Percentiles rank a stretch among this genome's conserved stretches.
These are phyloP conservation scores for Leptomonas pyrrhocoris DNA, from an alignment of 208 protist genomes.

Conservation along the genomic window DNA sequence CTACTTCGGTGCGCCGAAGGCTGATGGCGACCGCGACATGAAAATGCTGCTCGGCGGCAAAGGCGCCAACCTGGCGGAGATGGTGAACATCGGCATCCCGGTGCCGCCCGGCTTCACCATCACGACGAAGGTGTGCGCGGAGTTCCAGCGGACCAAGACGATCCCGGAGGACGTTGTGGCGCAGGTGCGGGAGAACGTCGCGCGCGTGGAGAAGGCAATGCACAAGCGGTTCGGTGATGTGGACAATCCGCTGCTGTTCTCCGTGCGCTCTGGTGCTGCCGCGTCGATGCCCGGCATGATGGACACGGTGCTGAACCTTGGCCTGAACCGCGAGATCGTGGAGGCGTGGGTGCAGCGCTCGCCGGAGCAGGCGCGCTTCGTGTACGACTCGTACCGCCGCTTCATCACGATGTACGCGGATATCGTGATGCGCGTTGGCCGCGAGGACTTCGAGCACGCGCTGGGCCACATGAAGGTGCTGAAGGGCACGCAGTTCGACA, in stretches of 20 bases:
- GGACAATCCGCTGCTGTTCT: conserved; percentile 92
- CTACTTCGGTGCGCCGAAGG: conserved; percentile 78
- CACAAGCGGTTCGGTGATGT: conserved; percentile 81
- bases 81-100: conserved; percentile 92
- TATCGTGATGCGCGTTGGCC: conserved; percentile 90
- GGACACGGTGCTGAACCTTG: conserved; percentile 96
- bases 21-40: conserved; percentile 84
- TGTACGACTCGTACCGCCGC: conserved; percentile 94
- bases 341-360: conserved; percentile 71
- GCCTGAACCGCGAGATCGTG: conserved; percentile 88
- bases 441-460: conserved; percentile 88
- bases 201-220: conserved; percentile 85
- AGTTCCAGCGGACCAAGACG: conserved; percentile 68
- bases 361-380: conserved; percentile 85
- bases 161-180: conserved; percentile 60
- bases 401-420: conserved; percentile 96
- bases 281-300: conserved; percentile 97
- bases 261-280: conserved; percentile 92
- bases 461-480: conserved; percentile 79
- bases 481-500: conserved; percentile 79
- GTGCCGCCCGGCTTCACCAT: conserved; percentile 95
- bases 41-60: conserved; percentile 95
- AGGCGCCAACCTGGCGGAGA: conserved; percentile 93
- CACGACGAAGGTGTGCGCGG: conserved; percentile 88
- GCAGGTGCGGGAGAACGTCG: conserved; percentile 75